Base-by-base conservation (phyloP, 805 yeast genomes). In the Jamesozyma piceae region DNA sequence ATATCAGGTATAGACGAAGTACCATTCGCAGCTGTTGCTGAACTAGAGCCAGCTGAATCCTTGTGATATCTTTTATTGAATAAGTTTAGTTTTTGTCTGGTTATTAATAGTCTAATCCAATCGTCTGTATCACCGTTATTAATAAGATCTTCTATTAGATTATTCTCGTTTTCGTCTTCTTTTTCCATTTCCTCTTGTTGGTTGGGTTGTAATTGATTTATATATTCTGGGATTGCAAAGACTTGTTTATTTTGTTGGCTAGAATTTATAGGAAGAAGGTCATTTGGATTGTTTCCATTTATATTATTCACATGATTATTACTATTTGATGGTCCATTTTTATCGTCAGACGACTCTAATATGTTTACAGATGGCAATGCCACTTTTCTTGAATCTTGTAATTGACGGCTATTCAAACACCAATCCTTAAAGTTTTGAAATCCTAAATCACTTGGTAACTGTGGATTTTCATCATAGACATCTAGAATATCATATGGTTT, bases 401-500 rank as follows among this genome's bases (percentile, higher is more conserved):
- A 69, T 11, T 64, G 58, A 2, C 66, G 68, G 17, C 74, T 52
- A 17, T 49, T 67, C 32, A 68, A 66, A 33, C 74, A 69, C 86
- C 86, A 81, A n/a, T 65, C 64, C 44, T 75, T 65, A 49, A 80
- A 75, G 26, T 67, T 66, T 30, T 65, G 64, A 33, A 75, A 67
- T 2, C 82, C 84, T 24, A 49, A 60, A 41, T 66, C 66, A 19
- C 73, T 71, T 2, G 67, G 57, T 3, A 67, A 64, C 37, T 70
- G 67, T 2, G 70, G 65, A 47, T 77, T 57, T 44, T 60, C 65
- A 36, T 58, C 83, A 51, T 64, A 73, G 0, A 77, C 71, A 47
- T 79, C 86, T 28, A 81, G 57, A 9, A 64, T 39, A 37, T 69
- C 71, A 3, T 71, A 68, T 0, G 90, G 88, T 35, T 75, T 74